Evolutionary conservation across 768 basidiomycete genomes (phyloP), one percentile per base, ranked within the genome.

Genomic region (Pulveroboletus ravenelii): DNA sequence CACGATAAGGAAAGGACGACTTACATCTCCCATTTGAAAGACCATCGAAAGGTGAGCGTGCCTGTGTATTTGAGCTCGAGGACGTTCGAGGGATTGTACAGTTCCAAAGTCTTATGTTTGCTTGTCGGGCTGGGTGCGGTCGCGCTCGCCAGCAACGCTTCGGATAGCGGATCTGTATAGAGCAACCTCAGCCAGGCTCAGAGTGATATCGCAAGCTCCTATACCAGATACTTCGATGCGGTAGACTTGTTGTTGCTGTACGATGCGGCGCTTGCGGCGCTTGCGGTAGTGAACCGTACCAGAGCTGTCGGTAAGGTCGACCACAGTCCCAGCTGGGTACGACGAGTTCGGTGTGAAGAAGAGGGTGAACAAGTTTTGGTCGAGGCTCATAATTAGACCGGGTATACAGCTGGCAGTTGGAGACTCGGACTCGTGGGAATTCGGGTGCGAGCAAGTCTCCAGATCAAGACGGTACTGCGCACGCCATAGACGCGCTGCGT

Each of bases 281-380:
- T 89, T 93, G 40, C 81, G 76, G 62, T 93, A 93, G 65, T 91
- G 82, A 1, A 79, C 64, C 3, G 65, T 77, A 6, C 84, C 87
- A 2, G 74, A 64, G 3, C 79, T 73, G 60, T 91, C 88, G 20
- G 80, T 71, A 45, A 93, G 80, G 66, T 92, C 89, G 20, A 86
- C 67, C 15, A 85, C 78, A 9, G 57, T 51, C 2, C 57, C 61
- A 57, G 74, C 72, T 10, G 79, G 76, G 54, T 83, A 76, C 35
- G 82, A 77, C 51, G 79, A 68, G 63, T 78, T 79, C 6, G 80
- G 79, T 0, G 78, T 76, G 49, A 90, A 70, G 55, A 78, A 68
- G 48, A 93, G 81, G 3, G 90, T 92, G 72, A 92, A 93, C 10
- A 93, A 72, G 64, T 91, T 92, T 66, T 89, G 79, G 66, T 92